Evolutionary conservation across 106 monocot genomes (phyloP).

Genomic region (Agapanthus africanus): DNA sequence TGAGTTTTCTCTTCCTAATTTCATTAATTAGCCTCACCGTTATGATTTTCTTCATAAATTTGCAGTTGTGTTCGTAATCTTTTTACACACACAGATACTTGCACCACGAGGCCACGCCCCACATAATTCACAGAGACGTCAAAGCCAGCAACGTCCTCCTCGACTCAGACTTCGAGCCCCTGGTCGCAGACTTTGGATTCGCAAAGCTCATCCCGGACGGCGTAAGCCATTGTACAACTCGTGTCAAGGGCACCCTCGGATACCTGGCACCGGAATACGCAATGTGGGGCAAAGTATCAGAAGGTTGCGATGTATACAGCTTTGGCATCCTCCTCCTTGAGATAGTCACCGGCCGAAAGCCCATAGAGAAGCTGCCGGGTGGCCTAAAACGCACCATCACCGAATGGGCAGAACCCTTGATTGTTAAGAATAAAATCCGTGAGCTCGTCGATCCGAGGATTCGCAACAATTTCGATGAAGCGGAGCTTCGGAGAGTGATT

Average conservation of each 20-base stretch:
- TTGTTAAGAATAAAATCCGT: conserved; percentile 8
- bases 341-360: conserved; percentile 44
- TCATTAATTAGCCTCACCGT: not conserved
- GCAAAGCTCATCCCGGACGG: conserved; percentile 55
- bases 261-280: conserved; percentile 58
- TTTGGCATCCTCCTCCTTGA: conserved; percentile 53
- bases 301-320: conserved; percentile 47
- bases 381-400: conserved; percentile 28
- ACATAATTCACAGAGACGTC: conserved; percentile 62
- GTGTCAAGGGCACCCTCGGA: conserved; percentile 42
- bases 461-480: conserved; percentile 22
- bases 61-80: not conserved
- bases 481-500: conserved; percentile 23
- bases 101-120: conserved; percentile 41
- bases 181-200: conserved; percentile 59
- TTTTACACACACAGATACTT: conserved; percentile 24
- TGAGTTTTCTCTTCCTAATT: no score
- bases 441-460: conserved; percentile 35
- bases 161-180: conserved; percentile 41
- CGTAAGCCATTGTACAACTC: conserved; percentile 33
- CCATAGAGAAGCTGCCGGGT: conserved; percentile 36
- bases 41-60: not conserved
- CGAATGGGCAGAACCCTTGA: conserved; percentile 52
- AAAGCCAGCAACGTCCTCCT: conserved; percentile 78
- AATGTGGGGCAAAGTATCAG: conserved; percentile 50